Conservation (phyloP, 176 grass and related monocot genomes). For the Oryza meridionalis region DNA sequence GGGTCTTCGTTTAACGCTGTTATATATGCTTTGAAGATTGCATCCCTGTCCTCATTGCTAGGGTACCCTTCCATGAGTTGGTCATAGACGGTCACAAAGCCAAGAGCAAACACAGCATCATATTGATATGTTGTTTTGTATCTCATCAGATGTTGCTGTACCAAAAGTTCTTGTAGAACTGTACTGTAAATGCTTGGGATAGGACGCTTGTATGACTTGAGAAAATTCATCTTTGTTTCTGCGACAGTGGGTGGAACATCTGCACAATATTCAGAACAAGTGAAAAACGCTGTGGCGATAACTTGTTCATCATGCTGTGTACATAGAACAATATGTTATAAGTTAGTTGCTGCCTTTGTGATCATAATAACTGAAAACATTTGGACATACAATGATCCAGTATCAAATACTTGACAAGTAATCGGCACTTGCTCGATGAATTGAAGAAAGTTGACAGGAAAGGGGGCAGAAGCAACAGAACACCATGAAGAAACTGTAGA, state of each 20-base stretch:
- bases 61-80: constrained; percentile 97
- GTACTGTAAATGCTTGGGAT: constrained; percentile 97
- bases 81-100: constrained; percentile 92
- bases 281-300: constrained; percentile 28
- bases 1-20: constrained; percentile 86
- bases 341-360: not conserved
- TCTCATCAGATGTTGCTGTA: constrained; percentile 95
- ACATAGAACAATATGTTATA: not conserved
- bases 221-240: constrained; percentile 87
- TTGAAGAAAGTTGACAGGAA: not conserved
- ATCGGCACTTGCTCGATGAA: constrained; percentile 8
- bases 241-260: constrained; percentile 82
- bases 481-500: not conserved
- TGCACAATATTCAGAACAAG: constrained; percentile 45
- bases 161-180: constrained; percentile 90
- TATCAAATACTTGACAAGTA: constrained; percentile 14
- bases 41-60: constrained; percentile 70
- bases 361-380: not conserved
- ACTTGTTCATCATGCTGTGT: not conserved
- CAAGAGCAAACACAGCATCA: constrained; percentile 92
- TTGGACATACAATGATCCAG: constrained; percentile 2
- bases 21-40: constrained; percentile 85
- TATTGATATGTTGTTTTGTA: constrained; percentile 98
- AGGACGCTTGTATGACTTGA: constrained; percentile 88
- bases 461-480: not conserved